phyloP scores from a whole-genome alignment of 805 yeast genomes.

The Tetrapisispora namnaoensis region DNA sequence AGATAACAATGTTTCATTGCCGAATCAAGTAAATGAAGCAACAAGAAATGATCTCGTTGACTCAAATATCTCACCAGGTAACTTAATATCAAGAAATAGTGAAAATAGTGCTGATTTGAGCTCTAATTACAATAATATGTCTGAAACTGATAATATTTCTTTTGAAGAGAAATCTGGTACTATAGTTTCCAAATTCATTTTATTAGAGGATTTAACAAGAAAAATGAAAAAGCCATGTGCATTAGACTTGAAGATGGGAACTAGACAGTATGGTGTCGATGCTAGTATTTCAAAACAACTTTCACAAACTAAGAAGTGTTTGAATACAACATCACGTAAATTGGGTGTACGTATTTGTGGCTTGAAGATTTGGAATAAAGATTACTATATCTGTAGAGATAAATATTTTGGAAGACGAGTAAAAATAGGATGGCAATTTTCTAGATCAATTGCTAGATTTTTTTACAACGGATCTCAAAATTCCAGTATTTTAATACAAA shows the following conservation, averaged over 20 bases:
- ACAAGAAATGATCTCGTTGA: neutral
- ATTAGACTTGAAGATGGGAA: constrained; percentile 93
- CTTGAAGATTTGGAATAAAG: constrained; percentile 68
- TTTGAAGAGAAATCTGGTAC: constrained; percentile 23
- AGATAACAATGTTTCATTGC: neutral
- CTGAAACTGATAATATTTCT: constrained; percentile 11
- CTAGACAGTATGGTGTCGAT: constrained; percentile 95
- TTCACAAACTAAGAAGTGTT: constrained; percentile 78
- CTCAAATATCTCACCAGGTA: neutral
- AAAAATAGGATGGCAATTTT: constrained; percentile 63
- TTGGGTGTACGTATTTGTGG: constrained; percentile 95
- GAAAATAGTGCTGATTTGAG: neutral
- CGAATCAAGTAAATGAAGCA: neutral
- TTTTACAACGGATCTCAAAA: constrained; percentile 62
- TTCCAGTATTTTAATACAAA: constrained; percentile 51
- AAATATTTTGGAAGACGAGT: constrained; percentile 87
- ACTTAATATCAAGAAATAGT: neutral
- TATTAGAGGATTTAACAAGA: constrained; percentile 82
- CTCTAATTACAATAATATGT: neutral
- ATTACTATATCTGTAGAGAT: constrained; percentile 58
- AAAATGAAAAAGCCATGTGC: constrained; percentile 83
- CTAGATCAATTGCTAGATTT: constrained; percentile 62
- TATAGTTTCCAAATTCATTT: constrained; percentile 49
- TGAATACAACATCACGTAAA: constrained; percentile 63
- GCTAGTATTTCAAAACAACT: constrained; percentile 60